Conservation (phyloP, 2,329 filamentous ascomycete genomes). For the Bimuria novae-zelandiae region DNA sequence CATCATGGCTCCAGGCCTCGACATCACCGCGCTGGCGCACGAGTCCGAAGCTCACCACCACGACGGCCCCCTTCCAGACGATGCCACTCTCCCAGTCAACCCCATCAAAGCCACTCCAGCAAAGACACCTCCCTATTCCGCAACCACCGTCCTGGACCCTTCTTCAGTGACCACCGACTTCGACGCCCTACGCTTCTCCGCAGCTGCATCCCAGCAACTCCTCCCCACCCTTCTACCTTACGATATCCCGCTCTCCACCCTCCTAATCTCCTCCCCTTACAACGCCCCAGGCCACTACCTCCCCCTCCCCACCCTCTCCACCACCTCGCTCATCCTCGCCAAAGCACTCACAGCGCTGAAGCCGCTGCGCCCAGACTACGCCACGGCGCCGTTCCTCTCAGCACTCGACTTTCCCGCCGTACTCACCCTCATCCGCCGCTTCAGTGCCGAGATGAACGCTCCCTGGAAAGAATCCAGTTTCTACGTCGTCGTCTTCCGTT, state of each 20-base stretch:
- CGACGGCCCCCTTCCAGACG: slow-evolving; percentile 3
- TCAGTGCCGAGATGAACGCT: slow-evolving; percentile 55
- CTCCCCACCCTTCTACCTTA: not conserved
- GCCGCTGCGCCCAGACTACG: slow-evolving; percentile 71
- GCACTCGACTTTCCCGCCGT: slow-evolving; percentile 78
- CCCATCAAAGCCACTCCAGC: not conserved
- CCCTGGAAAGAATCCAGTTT: slow-evolving; percentile 68
- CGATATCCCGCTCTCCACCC: slow-evolving; percentile 29
- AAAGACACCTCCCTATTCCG: not conserved
- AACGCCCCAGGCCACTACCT: slow-evolving; percentile 71
- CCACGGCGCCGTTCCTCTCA: slow-evolving; percentile 71
- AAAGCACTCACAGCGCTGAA: slow-evolving; percentile 69
- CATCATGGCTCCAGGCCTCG: slow-evolving; percentile 21
- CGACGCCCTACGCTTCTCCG: slow-evolving; percentile 40
- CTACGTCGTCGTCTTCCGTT: slow-evolving; percentile 86
- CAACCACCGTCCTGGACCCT: slow-evolving; percentile 26
- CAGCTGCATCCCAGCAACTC: slow-evolving; percentile 37
- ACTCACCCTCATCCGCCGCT: slow-evolving; percentile 60
- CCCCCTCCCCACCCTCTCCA: slow-evolving; percentile 69
- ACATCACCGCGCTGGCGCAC: slow-evolving; percentile 17
- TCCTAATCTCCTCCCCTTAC: slow-evolving; percentile 76
- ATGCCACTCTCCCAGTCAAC: too few species aligned
- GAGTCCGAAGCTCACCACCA: slow-evolving; percentile 9
- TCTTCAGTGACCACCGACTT: slow-evolving; percentile 35
- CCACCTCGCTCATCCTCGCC: slow-evolving; percentile 70